Evolutionary conservation across 108 stramenopile genomes (phyloP).

Genomic region (Skeletonema potamos): DNA sequence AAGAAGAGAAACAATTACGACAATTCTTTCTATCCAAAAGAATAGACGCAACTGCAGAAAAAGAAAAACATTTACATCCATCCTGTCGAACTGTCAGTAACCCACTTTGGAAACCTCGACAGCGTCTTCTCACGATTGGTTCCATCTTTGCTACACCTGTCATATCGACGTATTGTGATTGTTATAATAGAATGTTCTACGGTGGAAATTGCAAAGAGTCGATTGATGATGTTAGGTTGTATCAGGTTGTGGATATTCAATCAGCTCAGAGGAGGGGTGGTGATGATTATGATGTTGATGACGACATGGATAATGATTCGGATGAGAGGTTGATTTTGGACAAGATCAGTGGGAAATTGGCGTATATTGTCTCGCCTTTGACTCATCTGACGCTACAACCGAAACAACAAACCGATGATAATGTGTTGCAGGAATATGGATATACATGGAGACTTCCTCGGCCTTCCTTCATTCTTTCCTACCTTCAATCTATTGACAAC

Average conservation of each 20-base stretch:
- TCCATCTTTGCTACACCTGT: slow-evolving; percentile 34
- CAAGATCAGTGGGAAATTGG: background rate
- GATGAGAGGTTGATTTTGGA: background rate
- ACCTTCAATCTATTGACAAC: slow-evolving; percentile 26
- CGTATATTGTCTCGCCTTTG: slow-evolving; percentile 35
- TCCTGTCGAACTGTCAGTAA: slow-evolving; percentile 39
- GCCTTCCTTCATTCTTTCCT: slow-evolving; percentile 18
- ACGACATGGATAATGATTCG: background rate
- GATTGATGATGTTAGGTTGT: background rate
- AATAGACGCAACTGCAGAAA: slow-evolving; percentile 18
- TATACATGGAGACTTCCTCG: slow-evolving; percentile 32
- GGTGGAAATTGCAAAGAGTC: background rate
- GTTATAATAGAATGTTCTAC: background rate
- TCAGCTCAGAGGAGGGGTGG: background rate
- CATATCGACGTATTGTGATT: background rate
- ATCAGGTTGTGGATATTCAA: slow-evolving; percentile 1
- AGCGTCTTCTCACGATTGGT: slow-evolving; percentile 33
- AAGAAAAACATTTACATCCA: slow-evolving; percentile 50
- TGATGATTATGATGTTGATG: background rate
- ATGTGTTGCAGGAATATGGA: slow-evolving; percentile 1
- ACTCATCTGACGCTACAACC: slow-evolving; percentile 33
- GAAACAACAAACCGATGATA: background rate
- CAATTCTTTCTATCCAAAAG: slow-evolving; percentile 23
- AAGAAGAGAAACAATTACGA: slow-evolving; percentile 12
- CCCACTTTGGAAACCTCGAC: slow-evolving; percentile 17